Percentiles rank a stretch among this genome's conserved stretches.
phyloP scores from a whole-genome alignment of 371 early-diverging fungal species.

The Phascolomyces articulosus region DNA sequence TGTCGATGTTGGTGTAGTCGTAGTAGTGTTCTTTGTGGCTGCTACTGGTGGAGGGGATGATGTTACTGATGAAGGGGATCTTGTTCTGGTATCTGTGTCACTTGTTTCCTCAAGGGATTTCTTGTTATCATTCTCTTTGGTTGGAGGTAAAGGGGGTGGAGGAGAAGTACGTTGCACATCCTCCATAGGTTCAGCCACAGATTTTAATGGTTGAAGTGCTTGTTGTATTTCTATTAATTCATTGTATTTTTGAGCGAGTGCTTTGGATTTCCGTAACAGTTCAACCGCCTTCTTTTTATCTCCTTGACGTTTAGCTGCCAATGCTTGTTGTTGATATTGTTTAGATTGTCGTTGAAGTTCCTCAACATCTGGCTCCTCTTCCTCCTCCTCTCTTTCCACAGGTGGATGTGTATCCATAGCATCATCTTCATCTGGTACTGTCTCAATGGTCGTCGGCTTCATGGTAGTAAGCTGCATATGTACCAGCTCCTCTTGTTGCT shows the following conservation, averaged over 20 bases:
- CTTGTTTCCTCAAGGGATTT: background rate
- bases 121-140: background rate
- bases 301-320: conserved; percentile 46
- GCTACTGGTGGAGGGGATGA: background rate
- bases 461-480: background rate
- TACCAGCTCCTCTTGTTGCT: background rate
- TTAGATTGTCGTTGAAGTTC: conserved; percentile 27
- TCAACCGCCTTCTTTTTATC: conserved; percentile 45
- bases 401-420: background rate
- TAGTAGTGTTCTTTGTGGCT: background rate
- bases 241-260: conserved; percentile 24
- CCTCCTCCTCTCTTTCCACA: conserved; percentile 16
- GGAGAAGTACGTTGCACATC: background rate
- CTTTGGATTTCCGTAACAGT: conserved; percentile 41
- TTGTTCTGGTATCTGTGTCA: background rate
- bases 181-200: background rate
- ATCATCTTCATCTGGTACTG: background rate
- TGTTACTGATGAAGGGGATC: background rate
- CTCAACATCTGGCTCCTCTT: conserved; percentile 19
- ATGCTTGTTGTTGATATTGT: conserved; percentile 39
- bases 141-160: background rate
- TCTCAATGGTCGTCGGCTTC: background rate
- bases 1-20: conserved; percentile 4
- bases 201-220: background rate
- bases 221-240: conserved; percentile 12